These are phyloP conservation scores for Kodamaea lidongshanica DNA, from an alignment of 805 yeast species.

Conservation along the genomic window DNA sequence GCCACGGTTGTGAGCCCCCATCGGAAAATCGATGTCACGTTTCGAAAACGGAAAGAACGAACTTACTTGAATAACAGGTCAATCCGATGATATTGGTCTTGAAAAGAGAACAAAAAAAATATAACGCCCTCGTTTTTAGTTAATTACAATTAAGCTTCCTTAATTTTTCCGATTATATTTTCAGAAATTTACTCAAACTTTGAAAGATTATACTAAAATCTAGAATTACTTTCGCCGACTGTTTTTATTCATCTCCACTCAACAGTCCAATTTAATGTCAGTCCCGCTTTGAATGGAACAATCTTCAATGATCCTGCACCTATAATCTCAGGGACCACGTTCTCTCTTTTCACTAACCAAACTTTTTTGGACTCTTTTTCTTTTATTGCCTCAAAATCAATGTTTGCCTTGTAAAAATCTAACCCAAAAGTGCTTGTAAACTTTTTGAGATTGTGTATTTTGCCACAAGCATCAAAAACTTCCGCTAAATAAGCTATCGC, in stretches of 20 bases:
- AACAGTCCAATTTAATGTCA: conserved; percentile 60
- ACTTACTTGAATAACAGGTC: no score
- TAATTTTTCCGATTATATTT: no score
- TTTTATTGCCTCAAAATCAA: conserved; percentile 31
- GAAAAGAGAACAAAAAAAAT: no score
- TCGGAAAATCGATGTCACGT: no score
- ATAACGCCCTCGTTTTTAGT: no score
- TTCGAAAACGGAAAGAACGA: no score
- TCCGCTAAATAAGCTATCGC: conserved; percentile 83
- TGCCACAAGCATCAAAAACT: conserved; percentile 62
- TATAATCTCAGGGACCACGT: conserved; percentile 54
- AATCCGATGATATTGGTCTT: no score
- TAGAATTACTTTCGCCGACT: no score
- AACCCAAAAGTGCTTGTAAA: conserved; percentile 77
- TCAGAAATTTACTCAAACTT: no score
- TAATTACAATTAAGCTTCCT: no score
- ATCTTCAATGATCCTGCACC: conserved; percentile 40
- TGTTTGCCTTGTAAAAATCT: conserved; percentile 56
- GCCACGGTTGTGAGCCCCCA: no score
- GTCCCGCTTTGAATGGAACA: conserved; percentile 86
- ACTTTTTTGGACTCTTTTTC: conserved; percentile 37
- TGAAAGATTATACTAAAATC: no score
- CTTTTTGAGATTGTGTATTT: conserved; percentile 57
- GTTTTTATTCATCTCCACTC: conserved; percentile 56
- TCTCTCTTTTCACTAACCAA: conserved; percentile 48